Conservation (phyloP, 495 filamentous ascomycete species). For the Aspergillus leporis region DNA sequence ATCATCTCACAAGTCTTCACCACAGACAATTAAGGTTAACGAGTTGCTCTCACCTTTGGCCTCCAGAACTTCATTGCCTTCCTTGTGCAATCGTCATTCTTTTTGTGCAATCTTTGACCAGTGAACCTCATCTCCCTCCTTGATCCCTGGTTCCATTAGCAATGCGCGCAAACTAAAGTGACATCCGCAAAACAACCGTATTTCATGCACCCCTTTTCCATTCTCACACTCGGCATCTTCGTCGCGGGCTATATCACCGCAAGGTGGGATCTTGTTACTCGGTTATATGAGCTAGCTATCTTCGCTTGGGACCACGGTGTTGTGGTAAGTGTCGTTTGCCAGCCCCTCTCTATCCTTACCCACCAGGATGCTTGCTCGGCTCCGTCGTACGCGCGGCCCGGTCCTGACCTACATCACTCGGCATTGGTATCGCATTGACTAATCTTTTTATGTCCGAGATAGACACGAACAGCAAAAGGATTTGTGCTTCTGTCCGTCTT, state of each 20-base stretch:
- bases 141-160: constrained; percentile 19
- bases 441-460: neutral
- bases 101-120: neutral
- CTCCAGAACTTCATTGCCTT: neutral
- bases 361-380: neutral
- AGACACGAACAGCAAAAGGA: constrained; percentile 72
- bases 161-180: constrained; percentile 39
- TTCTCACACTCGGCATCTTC: constrained; percentile 94
- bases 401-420: neutral
- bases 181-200: constrained; percentile 33
- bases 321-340: constrained; percentile 63
- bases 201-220: constrained; percentile 96
- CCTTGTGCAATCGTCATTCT: constrained; percentile 7
- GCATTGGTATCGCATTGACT: neutral
- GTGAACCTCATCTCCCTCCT: constrained; percentile 2
- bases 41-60: neutral
- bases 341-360: constrained; percentile 17
- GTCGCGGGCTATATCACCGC: constrained; percentile 99
- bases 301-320: constrained; percentile 99
- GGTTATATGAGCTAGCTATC: constrained; percentile 90
- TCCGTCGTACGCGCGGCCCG: neutral
- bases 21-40: constrained; percentile 2
- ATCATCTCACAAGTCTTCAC: neutral
- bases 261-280: constrained; percentile 95
- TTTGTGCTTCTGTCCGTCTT: constrained; percentile 73